These are phyloP conservation scores for Heracleum sosnowskyi DNA, from an alignment of 129 eudicot genomes.

Conservation along the genomic window DNA sequence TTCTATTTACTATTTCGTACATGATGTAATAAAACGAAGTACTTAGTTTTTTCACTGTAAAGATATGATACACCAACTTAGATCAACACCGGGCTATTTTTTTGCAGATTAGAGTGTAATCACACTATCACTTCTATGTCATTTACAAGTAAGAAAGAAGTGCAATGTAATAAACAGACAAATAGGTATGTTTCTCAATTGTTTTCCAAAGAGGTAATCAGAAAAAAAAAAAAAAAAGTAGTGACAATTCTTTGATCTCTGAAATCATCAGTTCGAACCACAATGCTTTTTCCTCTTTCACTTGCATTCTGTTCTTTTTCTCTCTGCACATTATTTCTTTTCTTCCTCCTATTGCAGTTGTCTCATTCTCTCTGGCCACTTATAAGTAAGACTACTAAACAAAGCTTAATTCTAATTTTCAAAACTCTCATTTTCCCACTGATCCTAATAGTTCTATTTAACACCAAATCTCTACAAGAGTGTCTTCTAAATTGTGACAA, in stretches of 20 bases:
- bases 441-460: no score
- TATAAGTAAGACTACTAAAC: no score
- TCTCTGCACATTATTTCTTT: no score
- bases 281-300: not conserved
- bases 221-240: not conserved
- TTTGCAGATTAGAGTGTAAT: no score
- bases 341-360: no score
- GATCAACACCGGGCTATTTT: not conserved
- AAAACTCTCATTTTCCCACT: no score
- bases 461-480: no score
- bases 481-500: no score
- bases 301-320: not conserved
- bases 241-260: not conserved
- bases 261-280: not conserved
- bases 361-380: no score
- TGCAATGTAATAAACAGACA: not conserved
- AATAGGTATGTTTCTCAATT: not conserved
- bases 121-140: no score
- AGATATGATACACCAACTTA: not conserved
- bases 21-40: not conserved
- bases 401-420: no score
- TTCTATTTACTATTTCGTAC: not conserved
- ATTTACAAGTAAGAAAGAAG: no score
- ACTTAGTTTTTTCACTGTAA: not conserved
- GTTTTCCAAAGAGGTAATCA: not conserved